Evolutionary conservation across 2,329 filamentous ascomycete species (phyloP), one percentile per base, ranked within the genome.

Genomic region (Tothia fuscella): DNA sequence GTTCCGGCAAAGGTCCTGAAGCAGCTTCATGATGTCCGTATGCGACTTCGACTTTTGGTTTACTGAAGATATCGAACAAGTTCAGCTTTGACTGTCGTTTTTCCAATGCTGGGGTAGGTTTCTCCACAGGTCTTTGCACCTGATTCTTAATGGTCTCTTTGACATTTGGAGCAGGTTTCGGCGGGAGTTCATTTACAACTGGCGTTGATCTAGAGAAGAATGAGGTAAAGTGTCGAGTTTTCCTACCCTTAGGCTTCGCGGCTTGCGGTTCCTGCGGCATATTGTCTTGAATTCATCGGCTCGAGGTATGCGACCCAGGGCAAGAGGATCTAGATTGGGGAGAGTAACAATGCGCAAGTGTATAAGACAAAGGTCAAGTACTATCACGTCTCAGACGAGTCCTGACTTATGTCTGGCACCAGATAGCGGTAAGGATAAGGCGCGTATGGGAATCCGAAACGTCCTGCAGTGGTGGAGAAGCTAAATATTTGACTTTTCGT

Each of bases 51-150:
- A 68, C 64, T 49, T 67, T 70, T 17, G 67, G 65, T 43, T 57
- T 58, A 51, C 62, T 67, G 56, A 71, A 71, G 12, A 71, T 57
- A 42, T 56, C 63, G 56, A 70, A 69, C 9, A 70, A 51, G 22
- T 66, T 68, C 61, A 69, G 64, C 42, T 59, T 67, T n/a, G 60
- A 62, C 14, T 56, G 44, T 3, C 55, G 44, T 30, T 54, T 54
- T 43, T 59, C 57, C 24, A 28, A 9, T 21, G 14, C 22, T 41
- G 39, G 30, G 6, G 21, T 19, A 5, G 46, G 38, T 55, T 60
- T 5, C n/a, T n/a, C n/a, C n/a, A n/a, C n/a, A n/a, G n/a, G n/a
- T n/a, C n/a, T n/a, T n/a, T n/a, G n/a, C n/a, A n/a, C n/a, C n/a
- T n/a, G n/a, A n/a, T n/a, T n/a, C n/a, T n/a, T n/a, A n/a, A n/a